phyloP scores from a whole-genome alignment of 2,329 filamentous ascomycete species.

The Stenocarpella maydis region DNA sequence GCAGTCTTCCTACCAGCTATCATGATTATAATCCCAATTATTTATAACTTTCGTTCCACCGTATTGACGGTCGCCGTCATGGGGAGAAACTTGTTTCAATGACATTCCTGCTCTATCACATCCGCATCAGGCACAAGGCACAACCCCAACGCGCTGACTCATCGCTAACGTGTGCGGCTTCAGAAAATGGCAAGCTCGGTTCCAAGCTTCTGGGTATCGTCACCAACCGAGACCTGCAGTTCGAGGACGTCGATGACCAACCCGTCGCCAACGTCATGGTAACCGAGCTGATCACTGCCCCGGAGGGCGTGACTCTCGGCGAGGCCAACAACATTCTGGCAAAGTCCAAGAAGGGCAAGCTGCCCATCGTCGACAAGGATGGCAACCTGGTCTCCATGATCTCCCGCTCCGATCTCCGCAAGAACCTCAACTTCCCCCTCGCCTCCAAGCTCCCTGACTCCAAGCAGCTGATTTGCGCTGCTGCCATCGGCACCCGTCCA shows the following conservation, averaged over 20 bases:
- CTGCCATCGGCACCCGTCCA: slow-evolving; percentile 92
- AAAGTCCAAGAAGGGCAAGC: slow-evolving; percentile 97
- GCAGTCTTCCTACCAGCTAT: slow-evolving; percentile 32
- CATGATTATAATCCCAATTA: slow-evolving; percentile 83
- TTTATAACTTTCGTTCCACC: slow-evolving; percentile 99
- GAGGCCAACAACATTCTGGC: slow-evolving; percentile 95
- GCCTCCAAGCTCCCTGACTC: slow-evolving; percentile 96
- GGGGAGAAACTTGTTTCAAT: slow-evolving; percentile 68
- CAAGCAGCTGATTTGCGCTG: slow-evolving; percentile 96
- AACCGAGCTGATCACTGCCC: slow-evolving; percentile 89
- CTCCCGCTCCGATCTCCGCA: slow-evolving; percentile 94
- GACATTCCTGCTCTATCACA: slow-evolving; percentile 23
- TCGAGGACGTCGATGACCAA: slow-evolving; percentile 78
- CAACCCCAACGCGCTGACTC: slow-evolving; percentile 31
- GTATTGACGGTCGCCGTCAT: slow-evolving; percentile 86
- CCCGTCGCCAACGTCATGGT: slow-evolving; percentile 93
- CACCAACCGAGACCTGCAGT: slow-evolving; percentile 97
- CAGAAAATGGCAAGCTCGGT: slow-evolving; percentile 90
- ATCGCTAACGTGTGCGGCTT: slow-evolving; percentile 48
- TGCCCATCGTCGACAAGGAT: slow-evolving; percentile 86
- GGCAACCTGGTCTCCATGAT: slow-evolving; percentile 92
- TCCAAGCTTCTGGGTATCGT: slow-evolving; percentile 98
- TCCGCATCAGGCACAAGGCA: not conserved
- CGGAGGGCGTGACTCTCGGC: slow-evolving; percentile 79
- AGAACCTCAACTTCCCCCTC: slow-evolving; percentile 96